Conservation (phyloP, 2,329 filamentous ascomycete genomes). For the Sporothrix variecibatus region DNA sequence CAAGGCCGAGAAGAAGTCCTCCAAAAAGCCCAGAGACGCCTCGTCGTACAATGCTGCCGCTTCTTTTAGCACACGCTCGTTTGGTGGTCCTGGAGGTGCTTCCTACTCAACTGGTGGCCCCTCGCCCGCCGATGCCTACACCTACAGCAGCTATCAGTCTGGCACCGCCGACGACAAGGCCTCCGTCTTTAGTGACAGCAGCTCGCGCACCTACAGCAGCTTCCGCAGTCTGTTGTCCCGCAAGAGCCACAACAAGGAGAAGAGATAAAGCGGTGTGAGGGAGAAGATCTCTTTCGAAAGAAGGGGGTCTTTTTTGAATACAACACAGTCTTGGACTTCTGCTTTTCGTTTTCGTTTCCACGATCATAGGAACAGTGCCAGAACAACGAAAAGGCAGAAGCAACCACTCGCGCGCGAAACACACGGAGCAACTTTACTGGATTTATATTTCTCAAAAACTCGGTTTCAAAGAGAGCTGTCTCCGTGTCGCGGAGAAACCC, state of each 20-base stretch:
- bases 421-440: background rate
- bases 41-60: background rate
- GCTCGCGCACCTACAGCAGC: constrained; percentile 31
- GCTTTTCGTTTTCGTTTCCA: too few relatives aligned
- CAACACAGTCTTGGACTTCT: background rate
- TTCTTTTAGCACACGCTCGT: background rate
- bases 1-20: constrained; percentile 21
- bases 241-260: constrained; percentile 4
- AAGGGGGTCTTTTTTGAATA: background rate
- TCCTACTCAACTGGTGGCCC: background rate
- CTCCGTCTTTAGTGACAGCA: constrained; percentile 33
- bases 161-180: constrained; percentile 29
- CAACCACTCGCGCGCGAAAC: background rate
- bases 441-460: background rate
- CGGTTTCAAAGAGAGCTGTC: background rate
- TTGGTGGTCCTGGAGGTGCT: background rate
- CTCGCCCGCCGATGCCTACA: background rate
- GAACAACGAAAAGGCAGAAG: background rate
- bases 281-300: background rate
- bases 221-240: constrained; percentile 25
- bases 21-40: constrained; percentile 22
- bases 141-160: background rate
- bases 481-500: background rate
- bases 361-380: too few relatives aligned
- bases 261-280: background rate